phyloP scores from a whole-genome alignment of 1,139 yeast species.

The Protomyces macrosporus region DNA sequence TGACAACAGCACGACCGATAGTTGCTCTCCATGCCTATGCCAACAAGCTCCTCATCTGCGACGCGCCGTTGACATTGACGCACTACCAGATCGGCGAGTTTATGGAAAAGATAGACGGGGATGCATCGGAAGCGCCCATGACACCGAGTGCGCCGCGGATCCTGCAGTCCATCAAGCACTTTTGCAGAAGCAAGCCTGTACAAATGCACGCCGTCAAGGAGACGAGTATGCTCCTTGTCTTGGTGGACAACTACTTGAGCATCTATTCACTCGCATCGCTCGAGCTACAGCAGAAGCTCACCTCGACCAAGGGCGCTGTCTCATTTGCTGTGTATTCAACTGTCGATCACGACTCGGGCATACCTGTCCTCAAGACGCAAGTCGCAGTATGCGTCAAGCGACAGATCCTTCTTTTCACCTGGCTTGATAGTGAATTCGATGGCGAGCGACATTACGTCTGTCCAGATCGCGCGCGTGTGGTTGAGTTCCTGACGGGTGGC shows the following conservation, averaged over 20 bases:
- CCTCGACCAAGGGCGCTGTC: constrained; percentile 40
- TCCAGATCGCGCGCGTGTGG: constrained; percentile 39
- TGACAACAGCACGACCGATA: background rate
- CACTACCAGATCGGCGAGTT: constrained; percentile 18
- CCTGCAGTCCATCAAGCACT: constrained; percentile 27
- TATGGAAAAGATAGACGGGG: background rate
- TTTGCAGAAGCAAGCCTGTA: constrained; percentile 35
- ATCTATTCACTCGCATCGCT: constrained; percentile 40
- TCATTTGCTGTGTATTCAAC: constrained; percentile 35
- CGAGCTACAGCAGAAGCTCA: constrained; percentile 37
- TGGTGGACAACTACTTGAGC: constrained; percentile 38
- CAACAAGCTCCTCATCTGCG: constrained; percentile 14
- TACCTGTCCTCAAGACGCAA: constrained; percentile 35
- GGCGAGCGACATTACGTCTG: constrained; percentile 38
- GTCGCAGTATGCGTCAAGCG: constrained; percentile 41
- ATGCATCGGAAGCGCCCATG: background rate
- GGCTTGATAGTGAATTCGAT: constrained; percentile 40
- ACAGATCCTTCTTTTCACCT: constrained; percentile 40
- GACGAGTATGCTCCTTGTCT: constrained; percentile 39
- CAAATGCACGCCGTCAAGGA: constrained; percentile 39
- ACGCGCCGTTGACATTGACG: constrained; percentile 8
- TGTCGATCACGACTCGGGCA: constrained; percentile 25
- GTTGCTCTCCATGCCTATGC: constrained; percentile 12
- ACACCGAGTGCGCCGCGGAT: constrained; percentile 2
- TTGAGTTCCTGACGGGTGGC: constrained; percentile 41